Evolutionary conservation across 306 rosid species (phyloP).

Genomic region (Betula pendula): DNA sequence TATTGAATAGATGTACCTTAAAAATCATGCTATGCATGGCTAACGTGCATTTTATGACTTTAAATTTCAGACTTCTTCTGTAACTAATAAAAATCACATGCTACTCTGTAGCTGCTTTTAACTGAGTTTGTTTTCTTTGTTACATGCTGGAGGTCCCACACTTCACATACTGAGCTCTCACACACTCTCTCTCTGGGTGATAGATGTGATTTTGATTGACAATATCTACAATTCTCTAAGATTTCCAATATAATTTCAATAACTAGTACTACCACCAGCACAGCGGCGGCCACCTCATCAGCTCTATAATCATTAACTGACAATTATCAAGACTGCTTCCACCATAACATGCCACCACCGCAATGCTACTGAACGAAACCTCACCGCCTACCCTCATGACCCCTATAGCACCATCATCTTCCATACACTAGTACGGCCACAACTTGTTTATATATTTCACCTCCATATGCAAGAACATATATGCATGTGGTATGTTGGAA

Average conservation of each 20-base stretch:
- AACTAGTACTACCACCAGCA: not conserved
- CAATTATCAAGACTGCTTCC: not conserved
- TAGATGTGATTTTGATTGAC: not conserved
- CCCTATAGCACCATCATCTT: too few species aligned
- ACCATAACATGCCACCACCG: not conserved
- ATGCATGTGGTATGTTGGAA: slow-evolving; percentile 11
- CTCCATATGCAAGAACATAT: not conserved
- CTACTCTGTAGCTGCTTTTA: too few species aligned
- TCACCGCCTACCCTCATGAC: too few species aligned
- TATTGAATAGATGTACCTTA: not conserved
- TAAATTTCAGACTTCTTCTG: not conserved
- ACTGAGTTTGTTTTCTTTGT: not conserved
- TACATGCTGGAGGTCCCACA: not conserved
- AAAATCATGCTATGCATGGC: not conserved
- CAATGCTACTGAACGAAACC: too few species aligned
- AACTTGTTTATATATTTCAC: not conserved
- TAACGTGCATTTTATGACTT: not conserved
- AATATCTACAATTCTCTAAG: not conserved
- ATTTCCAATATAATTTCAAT: not conserved
- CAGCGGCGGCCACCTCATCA: not conserved
- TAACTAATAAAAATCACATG: not conserved
- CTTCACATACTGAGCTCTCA: not conserved
- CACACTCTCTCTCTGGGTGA: not conserved
- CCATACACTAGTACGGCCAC: too few species aligned
- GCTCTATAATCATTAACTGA: not conserved